phyloP scores from a whole-genome alignment of 768 basidiomycete species.

The Strobilomyces dryophilus region DNA sequence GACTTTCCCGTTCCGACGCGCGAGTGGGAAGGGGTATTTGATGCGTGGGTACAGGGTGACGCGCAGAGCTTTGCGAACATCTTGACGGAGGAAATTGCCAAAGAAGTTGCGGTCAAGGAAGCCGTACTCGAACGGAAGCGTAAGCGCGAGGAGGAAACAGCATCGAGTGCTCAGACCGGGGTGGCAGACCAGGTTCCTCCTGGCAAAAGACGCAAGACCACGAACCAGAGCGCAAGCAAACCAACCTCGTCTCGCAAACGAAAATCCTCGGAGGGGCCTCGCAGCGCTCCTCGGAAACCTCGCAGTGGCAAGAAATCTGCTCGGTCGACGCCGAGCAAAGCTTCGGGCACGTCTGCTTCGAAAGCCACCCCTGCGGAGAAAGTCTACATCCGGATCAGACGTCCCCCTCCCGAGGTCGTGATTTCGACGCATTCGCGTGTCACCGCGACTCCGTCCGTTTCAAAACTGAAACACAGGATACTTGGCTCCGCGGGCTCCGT shows the following conservation, averaged over 20 bases:
- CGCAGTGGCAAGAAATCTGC: conserved; percentile 17
- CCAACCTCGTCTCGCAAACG: conserved; percentile 16
- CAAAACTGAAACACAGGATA: conserved; percentile 20
- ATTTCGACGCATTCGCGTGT: conserved; percentile 13
- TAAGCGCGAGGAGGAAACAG: conserved; percentile 49
- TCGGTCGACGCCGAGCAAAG: conserved; percentile 16
- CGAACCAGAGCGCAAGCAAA: conserved; percentile 9
- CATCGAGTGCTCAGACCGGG: conserved; percentile 11
- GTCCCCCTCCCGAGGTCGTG: conserved; percentile 18
- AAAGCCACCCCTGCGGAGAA: conserved; percentile 22
- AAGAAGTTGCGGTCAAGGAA: conserved; percentile 52
- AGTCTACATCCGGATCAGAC: conserved; percentile 23
- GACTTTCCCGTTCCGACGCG: conserved; percentile 82
- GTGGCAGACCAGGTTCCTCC: conserved; percentile 11
- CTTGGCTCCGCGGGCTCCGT: conserved; percentile 16
- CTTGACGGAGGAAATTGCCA: conserved; percentile 54
- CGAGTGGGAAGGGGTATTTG: conserved; percentile 90
- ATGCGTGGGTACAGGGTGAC: conserved; percentile 86
- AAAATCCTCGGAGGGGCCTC: conserved; percentile 23
- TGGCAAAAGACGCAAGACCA: conserved; percentile 25
- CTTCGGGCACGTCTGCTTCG: conserved; percentile 12
- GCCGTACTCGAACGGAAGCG: conserved; percentile 51
- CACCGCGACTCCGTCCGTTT: conserved; percentile 19
- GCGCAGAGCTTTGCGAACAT: conserved; percentile 72
- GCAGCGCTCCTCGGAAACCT: conserved; percentile 30